Evolutionary conservation across 495 filamentous ascomycete genomes (phyloP), one percentile per base, ranked within the genome.

Genomic region (Ascobolus immersus): DNA sequence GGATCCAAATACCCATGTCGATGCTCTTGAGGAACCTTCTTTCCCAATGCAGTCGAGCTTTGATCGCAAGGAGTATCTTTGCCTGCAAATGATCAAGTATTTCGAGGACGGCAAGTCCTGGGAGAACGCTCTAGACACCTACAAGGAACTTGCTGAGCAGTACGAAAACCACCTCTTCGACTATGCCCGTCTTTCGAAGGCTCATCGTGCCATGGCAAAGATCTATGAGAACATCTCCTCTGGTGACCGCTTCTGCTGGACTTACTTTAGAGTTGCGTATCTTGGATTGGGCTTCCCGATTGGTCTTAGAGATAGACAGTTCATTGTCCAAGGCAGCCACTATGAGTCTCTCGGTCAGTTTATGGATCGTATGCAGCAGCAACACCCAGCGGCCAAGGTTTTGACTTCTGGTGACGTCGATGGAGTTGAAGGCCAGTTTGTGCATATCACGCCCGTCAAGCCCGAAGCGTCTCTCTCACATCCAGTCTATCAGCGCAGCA

Each of bases 71-170:
- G 86, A 94, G 53, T 61, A 69, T 6, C 60, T 96, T 34, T 93
- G 84, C 53, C 82, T 96, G 39, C 64, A 77, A 34, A 84, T 94
- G 58, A 91, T 94, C 48, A 77, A 80, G 45, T 62, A 84, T 47
- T 92, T 80, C 37, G 89, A 94, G 47, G 77, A 92, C 41, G 80
- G 82, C 6, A 69, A 74, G 47, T 77, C 78, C 1, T 99, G 89
- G 89, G 69, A 75, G 32, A 76, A 73, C 49, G 89, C 86, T 2
- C 57, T 99, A n/a, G 60, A 66, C 2, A 75, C 77, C 13, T 99
- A 99, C 53, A 71, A 73, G 45, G 86, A 99, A 50, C 73, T 99
- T 30, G 74, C 75, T 26, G 47, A 58, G 14, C 80, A 93, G 52
- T 99, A 99, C 44, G 79, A 90, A 55, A 63, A 65, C 34, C 81